A percentile compares a stretch with the other conserved stretches of the same genome.
Evolutionary conservation across 306 rosid species (phyloP).

Genomic region (Cicer arietinum): DNA sequence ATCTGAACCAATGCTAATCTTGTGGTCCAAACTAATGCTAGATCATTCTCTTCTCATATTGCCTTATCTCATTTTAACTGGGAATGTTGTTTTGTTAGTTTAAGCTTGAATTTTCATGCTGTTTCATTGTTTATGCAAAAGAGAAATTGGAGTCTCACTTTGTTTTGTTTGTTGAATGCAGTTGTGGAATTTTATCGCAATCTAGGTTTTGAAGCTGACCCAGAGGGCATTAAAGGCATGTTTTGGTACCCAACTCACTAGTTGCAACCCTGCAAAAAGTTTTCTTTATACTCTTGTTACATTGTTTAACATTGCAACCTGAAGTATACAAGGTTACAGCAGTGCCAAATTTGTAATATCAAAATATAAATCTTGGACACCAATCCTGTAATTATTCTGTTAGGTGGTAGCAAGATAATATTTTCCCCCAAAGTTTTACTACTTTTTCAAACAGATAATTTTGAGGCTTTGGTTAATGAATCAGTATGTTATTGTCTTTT

Average conservation of each 20-base stretch:
- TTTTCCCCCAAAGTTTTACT: neutral
- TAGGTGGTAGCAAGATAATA: constrained; percentile 31
- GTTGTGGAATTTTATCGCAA: constrained; percentile 90
- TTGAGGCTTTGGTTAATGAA: constrained; percentile 30
- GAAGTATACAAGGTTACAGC: constrained; percentile 29
- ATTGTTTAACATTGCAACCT: constrained; percentile 33
- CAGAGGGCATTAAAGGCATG: constrained; percentile 98
- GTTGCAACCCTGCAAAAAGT: constrained; percentile 36
- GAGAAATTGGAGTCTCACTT: constrained; percentile 23
- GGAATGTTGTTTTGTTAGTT: neutral
- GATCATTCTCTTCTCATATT: constrained; percentile 3
- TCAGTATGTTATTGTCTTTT: neutral
- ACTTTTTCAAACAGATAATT: constrained; percentile 32
- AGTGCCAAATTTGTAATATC: constrained; percentile 29
- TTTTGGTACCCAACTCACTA: constrained; percentile 86
- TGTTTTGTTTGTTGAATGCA: constrained; percentile 54
- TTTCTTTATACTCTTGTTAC: constrained; percentile 25
- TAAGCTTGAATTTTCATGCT: constrained; percentile 16
- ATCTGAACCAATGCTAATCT: neutral
- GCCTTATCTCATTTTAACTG: constrained; percentile 7
- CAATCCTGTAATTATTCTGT: constrained; percentile 39
- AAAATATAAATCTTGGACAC: constrained; percentile 24
- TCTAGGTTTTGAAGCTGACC: constrained; percentile 94
- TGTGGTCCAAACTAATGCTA: constrained; percentile 16
- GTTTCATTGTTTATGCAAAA: constrained; percentile 33